Percentiles rank a stretch among this genome's conserved stretches.
These are phyloP conservation scores for Eucalyptus tenuipes DNA, from an alignment of 345 rosid species.

Conservation along the genomic window DNA sequence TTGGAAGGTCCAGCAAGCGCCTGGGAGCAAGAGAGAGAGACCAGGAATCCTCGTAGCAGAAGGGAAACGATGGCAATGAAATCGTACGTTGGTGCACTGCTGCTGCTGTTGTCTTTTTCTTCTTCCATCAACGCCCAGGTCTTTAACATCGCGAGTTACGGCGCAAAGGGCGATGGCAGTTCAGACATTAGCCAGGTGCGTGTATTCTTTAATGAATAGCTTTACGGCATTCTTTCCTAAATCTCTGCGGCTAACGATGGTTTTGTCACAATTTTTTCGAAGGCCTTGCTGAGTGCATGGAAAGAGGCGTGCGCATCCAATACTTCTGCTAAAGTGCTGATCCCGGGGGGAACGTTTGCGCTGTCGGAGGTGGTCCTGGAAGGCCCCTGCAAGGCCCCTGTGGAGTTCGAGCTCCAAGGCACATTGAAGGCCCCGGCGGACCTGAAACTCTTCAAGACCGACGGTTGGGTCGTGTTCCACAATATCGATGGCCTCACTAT, in stretches of 20 bases:
- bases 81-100: background rate
- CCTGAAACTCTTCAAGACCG: background rate
- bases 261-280: background rate
- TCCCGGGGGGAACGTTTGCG: conserved; percentile 26
- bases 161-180: background rate
- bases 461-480: conserved; percentile 31
- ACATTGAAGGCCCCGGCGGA: conserved; percentile 21
- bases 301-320: conserved; percentile 30
- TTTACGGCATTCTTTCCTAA: background rate
- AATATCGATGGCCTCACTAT: conserved; percentile 20
- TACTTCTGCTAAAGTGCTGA: conserved; percentile 12
- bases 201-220: background rate
- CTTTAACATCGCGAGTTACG: background rate
- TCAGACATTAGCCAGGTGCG: background rate
- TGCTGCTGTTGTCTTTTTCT: background rate
- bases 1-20: background rate
- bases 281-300: conserved; percentile 25
- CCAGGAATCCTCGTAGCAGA: background rate
- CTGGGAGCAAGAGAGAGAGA: background rate
- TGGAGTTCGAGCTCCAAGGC: conserved; percentile 14
- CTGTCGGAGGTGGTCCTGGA: conserved; percentile 6
- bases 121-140: background rate
- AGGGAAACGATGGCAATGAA: background rate
- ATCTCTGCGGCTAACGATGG: background rate
- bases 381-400: conserved; percentile 33